phyloP scores from a whole-genome alignment of 2,329 filamentous ascomycete genomes.

The Dothidotthia symphoricarpi region DNA sequence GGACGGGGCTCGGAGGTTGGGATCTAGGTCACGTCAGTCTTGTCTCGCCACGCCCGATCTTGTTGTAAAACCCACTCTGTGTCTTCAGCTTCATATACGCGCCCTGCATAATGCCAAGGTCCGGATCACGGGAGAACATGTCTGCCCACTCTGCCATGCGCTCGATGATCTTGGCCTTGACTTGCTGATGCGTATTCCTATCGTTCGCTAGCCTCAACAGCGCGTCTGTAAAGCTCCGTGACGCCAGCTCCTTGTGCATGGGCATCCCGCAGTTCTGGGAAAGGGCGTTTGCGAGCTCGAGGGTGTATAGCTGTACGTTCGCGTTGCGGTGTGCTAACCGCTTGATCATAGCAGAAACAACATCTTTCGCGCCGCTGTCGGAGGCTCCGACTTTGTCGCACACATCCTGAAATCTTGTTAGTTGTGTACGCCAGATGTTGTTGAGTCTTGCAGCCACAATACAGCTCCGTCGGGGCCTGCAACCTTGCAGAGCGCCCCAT shows the following conservation, averaged over 20 bases:
- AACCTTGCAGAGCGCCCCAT: background rate
- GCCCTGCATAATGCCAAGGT: conserved; percentile 96
- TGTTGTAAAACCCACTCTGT: conserved; percentile 48
- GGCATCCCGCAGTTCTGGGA: conserved; percentile 86
- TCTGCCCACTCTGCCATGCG: conserved; percentile 95
- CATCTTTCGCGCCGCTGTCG: conserved; percentile 69
- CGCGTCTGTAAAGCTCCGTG: conserved; percentile 90
- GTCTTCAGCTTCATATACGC: conserved; percentile 85
- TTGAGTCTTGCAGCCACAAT: background rate
- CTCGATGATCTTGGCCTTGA: conserved; percentile 95
- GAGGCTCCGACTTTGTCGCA: conserved; percentile 58
- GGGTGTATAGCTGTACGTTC: conserved; percentile 92
- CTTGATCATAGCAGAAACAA: conserved; percentile 86
- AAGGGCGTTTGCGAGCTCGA: conserved; percentile 84
- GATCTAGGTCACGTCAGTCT: conserved; percentile 60
- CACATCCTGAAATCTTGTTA: conserved; percentile 50
- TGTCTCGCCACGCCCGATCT: background rate
- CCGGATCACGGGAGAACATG: conserved; percentile 86
- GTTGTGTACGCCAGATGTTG: background rate
- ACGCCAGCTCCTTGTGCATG: conserved; percentile 87
- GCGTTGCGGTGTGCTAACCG: conserved; percentile 89
- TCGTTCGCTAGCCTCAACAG: conserved; percentile 88
- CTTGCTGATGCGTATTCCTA: conserved; percentile 90
- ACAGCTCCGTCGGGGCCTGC: background rate
- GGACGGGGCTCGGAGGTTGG: conserved; percentile 84